These are phyloP conservation scores for Phycomyces nitens DNA, from an alignment of 192 early-diverging fungal species.

Conservation along the genomic window DNA sequence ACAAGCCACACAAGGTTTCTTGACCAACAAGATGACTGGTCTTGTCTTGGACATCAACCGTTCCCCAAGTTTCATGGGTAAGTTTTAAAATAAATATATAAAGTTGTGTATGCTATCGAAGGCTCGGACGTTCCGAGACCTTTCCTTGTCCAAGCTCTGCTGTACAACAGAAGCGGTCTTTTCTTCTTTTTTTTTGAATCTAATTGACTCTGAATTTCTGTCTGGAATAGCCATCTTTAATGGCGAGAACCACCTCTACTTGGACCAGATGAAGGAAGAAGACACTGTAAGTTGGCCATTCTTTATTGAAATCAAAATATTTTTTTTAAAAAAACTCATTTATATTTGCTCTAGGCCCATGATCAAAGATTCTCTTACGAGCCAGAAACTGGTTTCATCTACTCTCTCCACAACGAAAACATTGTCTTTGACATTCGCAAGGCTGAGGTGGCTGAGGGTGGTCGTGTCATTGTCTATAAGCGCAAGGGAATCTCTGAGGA, in stretches of 20 bases:
- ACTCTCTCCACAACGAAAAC: neutral
- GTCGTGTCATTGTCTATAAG: conserved; percentile 9
- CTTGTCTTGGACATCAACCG: conserved; percentile 29
- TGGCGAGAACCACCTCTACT: conserved; percentile 18
- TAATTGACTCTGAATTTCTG: no score
- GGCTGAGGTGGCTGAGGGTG: conserved; percentile 3
- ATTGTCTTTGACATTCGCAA: conserved; percentile 23
- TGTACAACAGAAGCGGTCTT: neutral
- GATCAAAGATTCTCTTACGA: conserved; percentile 20
- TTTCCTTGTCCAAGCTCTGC: no score
- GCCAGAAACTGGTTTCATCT: conserved; percentile 14
- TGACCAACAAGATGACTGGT: conserved; percentile 30
- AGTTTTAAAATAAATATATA: no score
- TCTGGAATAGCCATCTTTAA: conserved; percentile 21
- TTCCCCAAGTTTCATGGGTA: conserved; percentile 28
- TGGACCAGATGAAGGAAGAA: conserved; percentile 31
- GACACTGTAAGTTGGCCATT: conserved; percentile 17
- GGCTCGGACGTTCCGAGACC: neutral
- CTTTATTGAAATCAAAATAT: no score
- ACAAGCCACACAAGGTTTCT: conserved; percentile 11
- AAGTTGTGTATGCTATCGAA: neutral
- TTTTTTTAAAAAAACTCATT: no score
- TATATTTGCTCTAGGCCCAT: conserved; percentile 3
- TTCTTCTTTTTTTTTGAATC: neutral
- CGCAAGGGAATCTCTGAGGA: neutral